Evolutionary conservation across 257 asterid genomes (phyloP), one percentile per base, ranked within the genome.

Genomic region (Forsythia suspensa): DNA sequence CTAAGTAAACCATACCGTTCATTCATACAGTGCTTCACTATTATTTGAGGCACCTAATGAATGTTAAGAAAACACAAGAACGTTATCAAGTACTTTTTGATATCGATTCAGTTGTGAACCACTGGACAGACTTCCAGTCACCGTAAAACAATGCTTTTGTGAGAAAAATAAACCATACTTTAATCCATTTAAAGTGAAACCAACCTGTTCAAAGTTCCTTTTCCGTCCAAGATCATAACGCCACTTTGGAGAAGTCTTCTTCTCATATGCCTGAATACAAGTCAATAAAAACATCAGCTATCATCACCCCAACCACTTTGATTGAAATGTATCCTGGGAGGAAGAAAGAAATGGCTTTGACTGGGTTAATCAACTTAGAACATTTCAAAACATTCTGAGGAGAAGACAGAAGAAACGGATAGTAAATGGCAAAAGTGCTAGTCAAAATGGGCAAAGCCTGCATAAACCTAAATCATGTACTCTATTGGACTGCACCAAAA

Each of bases 181-280:
- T 57, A 61, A 21, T 61, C 38, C 69, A 61, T 24, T 61, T 3
- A 61, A 72, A 72, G 20, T 38, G 20, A 3, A 43, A 39, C 82
- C 73, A 70, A 84, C 87, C 87, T 84, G 85, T 75, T 80, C 87
- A 77, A 89, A 84, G 77, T 89, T 89, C 83, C 88, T 87, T 85
- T 80, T 89, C 63, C 90, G 85, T 63, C 93, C 91, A 51, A 89
- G 87, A 78, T 89, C 93, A 84, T 84, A 89, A 52, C 86, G 89
- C 91, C 91, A 89, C 74, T 89, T 87, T 8, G 87, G 84, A 71
- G 86, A 65, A 57, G 89, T 82, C 70, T 81, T 86, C 86, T 89
- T 89, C 76, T 89, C 91, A 37, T 87, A 89, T 65, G 93, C 93
- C 93, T 89, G 80, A 37, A 77, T 63, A 78, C 29, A 55, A 61